These are phyloP conservation scores for Penicillium sp. DNA, from an alignment of 2,329 filamentous ascomycete species.

Conservation along the genomic window DNA sequence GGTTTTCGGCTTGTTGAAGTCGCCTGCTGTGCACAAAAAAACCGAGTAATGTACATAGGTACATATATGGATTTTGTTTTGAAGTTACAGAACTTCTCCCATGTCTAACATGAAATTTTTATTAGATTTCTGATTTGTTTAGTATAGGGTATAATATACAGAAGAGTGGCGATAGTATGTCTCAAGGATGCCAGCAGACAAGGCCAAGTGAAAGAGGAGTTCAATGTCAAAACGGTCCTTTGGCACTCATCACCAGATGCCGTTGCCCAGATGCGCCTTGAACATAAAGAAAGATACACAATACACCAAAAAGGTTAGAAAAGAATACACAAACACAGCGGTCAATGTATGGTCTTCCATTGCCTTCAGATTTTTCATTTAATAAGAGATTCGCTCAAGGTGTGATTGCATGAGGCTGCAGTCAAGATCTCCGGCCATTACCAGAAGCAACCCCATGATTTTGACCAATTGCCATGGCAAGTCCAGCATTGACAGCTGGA, in stretches of 20 bases:
- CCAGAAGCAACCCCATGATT: slow-evolving; percentile 7
- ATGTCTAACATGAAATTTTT: neutral
- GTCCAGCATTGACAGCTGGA: slow-evolving; percentile 26
- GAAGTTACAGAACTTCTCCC: too few species aligned
- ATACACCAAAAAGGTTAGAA: neutral
- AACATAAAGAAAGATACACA: neutral
- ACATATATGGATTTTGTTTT: neutral
- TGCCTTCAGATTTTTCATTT: neutral
- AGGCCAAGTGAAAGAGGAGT: neutral
- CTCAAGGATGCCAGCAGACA: neutral
- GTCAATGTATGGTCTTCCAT: too few species aligned
- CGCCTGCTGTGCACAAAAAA: slow-evolving; percentile 46
- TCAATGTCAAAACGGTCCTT: neutral
- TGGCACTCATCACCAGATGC: neutral
- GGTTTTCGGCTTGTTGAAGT: slow-evolving; percentile 69
- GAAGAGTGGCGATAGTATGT: slow-evolving; percentile 15
- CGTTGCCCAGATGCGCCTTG: neutral
- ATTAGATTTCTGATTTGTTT: neutral
- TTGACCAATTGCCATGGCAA: slow-evolving; percentile 30
- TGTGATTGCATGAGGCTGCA: neutral
- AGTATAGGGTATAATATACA: slow-evolving; percentile 12
- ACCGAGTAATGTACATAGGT: neutral
- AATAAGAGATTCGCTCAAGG: neutral
- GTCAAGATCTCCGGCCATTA: neutral
- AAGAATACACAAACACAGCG: neutral